Evolutionary conservation across 139 green algal species (phyloP).

Genomic region (Diplosphaera chodatii): DNA sequence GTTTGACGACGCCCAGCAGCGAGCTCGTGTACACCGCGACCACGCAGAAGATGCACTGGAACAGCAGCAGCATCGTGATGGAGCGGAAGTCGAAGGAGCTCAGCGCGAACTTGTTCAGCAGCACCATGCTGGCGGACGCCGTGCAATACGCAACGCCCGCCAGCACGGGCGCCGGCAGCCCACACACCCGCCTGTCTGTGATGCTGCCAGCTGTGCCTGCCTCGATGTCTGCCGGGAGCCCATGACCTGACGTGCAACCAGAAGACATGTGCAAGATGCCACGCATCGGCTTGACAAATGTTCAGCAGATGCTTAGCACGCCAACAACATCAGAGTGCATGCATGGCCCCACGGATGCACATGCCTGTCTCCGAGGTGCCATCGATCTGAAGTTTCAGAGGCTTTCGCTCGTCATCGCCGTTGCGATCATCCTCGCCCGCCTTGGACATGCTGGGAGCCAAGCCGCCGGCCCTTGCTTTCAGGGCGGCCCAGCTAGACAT

Average conservation of each 20-base stretch:
- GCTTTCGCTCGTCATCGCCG: background rate
- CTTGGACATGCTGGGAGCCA: background rate
- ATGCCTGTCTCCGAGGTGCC: too few relatives aligned
- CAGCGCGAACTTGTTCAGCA: slow-evolving; percentile 82
- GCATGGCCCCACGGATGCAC: too few relatives aligned
- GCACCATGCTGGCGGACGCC: slow-evolving; percentile 38
- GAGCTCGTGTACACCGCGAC: slow-evolving; percentile 54
- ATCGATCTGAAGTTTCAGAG: background rate
- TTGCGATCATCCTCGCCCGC: background rate
- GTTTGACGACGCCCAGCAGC: slow-evolving; percentile 46
- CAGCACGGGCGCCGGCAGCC: slow-evolving; percentile 9
- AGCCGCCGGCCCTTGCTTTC: background rate
- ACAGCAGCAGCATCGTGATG: slow-evolving; percentile 70
- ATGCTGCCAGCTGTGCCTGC: background rate
- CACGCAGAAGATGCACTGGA: slow-evolving; percentile 70
- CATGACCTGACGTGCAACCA: too few relatives aligned
- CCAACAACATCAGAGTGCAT: too few relatives aligned
- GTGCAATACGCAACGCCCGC: slow-evolving; percentile 18
- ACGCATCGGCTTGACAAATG: too few relatives aligned
- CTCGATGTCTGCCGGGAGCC: background rate
- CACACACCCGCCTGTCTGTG: background rate
- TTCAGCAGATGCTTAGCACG: too few relatives aligned
- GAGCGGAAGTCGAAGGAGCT: slow-evolving; percentile 70
- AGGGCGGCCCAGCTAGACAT: background rate
- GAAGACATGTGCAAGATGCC: too few relatives aligned